These are phyloP conservation scores for Penicillium steckii DNA, from an alignment of 495 filamentous ascomycete species.

Conservation along the genomic window DNA sequence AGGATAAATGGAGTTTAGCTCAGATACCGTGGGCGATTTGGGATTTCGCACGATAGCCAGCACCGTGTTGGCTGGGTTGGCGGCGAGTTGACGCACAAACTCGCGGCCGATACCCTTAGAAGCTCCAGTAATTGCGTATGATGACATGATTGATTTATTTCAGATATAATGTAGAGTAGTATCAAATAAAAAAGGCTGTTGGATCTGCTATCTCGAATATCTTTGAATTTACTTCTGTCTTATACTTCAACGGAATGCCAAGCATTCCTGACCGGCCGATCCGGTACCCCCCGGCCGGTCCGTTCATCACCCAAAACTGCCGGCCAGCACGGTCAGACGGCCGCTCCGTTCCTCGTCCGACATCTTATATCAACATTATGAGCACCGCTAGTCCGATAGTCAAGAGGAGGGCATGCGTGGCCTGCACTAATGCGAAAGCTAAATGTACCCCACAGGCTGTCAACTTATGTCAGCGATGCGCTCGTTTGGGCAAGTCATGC, in stretches of 20 bases:
- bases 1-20: constrained; percentile 20
- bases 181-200: too few species aligned
- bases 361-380: constrained; percentile 5
- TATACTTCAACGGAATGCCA: constrained; percentile 10
- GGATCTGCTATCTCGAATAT: too few species aligned
- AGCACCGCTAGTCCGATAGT: constrained; percentile 1
- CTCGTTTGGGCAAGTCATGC: constrained; percentile 25
- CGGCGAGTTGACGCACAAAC: constrained; percentile 51
- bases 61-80: constrained; percentile 43
- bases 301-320: neutral
- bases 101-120: constrained; percentile 57
- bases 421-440: constrained; percentile 21
- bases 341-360: constrained; percentile 8
- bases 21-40: constrained; percentile 28
- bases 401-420: constrained; percentile 24
- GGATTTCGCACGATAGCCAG: constrained; percentile 46
- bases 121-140: constrained; percentile 54
- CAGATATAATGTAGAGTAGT: neutral
- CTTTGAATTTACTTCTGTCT: neutral
- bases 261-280: constrained; percentile 13
- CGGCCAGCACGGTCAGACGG: neutral
- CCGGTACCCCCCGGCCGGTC: constrained; percentile 7
- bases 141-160: constrained; percentile 42
- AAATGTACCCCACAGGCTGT: constrained; percentile 20
- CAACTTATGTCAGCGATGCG: constrained; percentile 23